phyloP scores from a whole-genome alignment of 306 rosid species.

The Sechiopsis laciniata region DNA sequence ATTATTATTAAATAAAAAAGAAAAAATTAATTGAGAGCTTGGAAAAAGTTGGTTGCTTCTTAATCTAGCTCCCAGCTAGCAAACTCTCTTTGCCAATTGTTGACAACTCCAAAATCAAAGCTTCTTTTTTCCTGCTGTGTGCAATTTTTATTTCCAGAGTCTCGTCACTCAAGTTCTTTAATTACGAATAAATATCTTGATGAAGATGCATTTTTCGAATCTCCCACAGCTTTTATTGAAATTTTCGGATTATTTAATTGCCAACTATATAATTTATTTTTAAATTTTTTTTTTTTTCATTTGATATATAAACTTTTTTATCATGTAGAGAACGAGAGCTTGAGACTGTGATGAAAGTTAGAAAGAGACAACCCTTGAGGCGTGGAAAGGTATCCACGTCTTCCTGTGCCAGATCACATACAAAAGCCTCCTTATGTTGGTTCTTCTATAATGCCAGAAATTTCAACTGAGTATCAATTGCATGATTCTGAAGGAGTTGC shows the following conservation, averaged over 20 bases:
- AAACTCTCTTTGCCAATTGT: background rate
- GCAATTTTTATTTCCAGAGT: background rate
- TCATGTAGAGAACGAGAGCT: conserved; percentile 61
- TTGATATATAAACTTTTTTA: background rate
- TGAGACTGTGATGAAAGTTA: conserved; percentile 36
- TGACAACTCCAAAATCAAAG: background rate
- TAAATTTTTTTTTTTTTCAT: too few species aligned
- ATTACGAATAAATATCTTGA: background rate
- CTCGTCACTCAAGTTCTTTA: background rate
- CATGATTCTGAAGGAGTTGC: conserved; percentile 72
- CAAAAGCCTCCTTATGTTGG: conserved; percentile 80
- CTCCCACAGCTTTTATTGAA: conserved; percentile 5
- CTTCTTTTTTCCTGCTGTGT: background rate
- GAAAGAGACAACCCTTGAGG: conserved; percentile 54
- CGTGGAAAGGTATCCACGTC: conserved; percentile 70
- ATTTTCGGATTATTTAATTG: background rate
- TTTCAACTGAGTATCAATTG: conserved; percentile 60
- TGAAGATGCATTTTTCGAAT: background rate
- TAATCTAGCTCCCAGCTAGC: background rate
- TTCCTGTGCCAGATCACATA: conserved; percentile 80
- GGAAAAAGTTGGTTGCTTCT: background rate
- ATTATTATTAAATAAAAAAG: too few species aligned
- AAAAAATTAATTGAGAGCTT: background rate
- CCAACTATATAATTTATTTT: background rate
- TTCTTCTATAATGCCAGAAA: conserved; percentile 59